Conservation (phyloP, 169 alveolate genomes). For the Cryptosporidium ubiquitum region DNA sequence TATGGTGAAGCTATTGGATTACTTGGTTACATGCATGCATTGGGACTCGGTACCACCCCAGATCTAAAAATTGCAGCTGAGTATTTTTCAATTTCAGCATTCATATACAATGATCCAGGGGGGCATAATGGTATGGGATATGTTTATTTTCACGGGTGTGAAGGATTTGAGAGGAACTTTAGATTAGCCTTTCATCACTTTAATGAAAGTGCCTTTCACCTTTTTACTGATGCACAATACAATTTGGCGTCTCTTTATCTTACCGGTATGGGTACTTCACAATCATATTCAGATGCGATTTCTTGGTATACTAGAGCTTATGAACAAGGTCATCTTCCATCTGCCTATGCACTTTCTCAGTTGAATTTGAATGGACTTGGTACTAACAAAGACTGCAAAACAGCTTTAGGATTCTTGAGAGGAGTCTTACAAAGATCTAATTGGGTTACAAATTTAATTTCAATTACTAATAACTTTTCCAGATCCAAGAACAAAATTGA, state of each 20-base stretch:
- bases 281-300: constrained; percentile 55
- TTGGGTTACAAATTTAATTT: not conserved
- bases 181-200: constrained; percentile 64
- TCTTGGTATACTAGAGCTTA: constrained; percentile 68
- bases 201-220: constrained; percentile 68
- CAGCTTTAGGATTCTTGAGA: constrained; percentile 35
- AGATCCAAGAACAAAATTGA: not conserved
- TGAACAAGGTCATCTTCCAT: constrained; percentile 71
- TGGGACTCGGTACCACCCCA: constrained; percentile 26
- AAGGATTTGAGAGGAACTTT: constrained; percentile 33
- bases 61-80: constrained; percentile 47
- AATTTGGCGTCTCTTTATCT: constrained; percentile 63
- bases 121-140: constrained; percentile 74
- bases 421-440: constrained; percentile 3
- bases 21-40: constrained; percentile 67
- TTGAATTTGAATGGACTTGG: constrained; percentile 62
- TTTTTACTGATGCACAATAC: constrained; percentile 67
- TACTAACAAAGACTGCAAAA: constrained; percentile 30
- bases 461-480: not conserved
- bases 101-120: constrained; percentile 64
- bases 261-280: constrained; percentile 69
- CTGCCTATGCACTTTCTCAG: constrained; percentile 70
- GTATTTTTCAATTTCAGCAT: constrained; percentile 61
- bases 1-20: constrained; percentile 68
- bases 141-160: constrained; percentile 69